Evolutionary conservation across 371 early-diverging fungal species (phyloP), one percentile per base, ranked within the genome.

Genomic region (Fennellomyces sp.): DNA sequence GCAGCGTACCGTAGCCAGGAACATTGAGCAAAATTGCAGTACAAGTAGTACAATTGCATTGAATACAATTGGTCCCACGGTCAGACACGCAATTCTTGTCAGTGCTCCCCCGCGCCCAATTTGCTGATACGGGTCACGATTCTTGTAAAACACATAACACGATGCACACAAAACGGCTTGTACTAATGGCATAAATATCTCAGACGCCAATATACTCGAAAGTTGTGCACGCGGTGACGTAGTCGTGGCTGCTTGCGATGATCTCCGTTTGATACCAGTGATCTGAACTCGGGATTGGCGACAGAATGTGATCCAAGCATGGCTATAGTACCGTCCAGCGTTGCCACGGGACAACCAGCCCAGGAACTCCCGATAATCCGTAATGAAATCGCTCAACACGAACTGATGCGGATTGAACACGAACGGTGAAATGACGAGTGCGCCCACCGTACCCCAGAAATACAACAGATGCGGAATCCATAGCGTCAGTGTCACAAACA

Each of bases 321-420:
- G 86, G 26, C 76, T 78, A 69, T 90, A 82, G 4, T 84, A 73
- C 25, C 78, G 66, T 26, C 67, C 61, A 30, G 85, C 83, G 60
- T 93, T 92, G 26, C 94, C 91, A 0, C 86, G 81, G 13, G 88
- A 85, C 45, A 94, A 69, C 92, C 94, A 94, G 23, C 87, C 81
- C 56, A 94, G 64, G 65, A 87, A 92, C 59, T 87, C 90, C 30
- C 88, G 85, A 65, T 93, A 94, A 58, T 94, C 94, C 13, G 83
- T 68, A 53, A 93, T 83, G 56, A 93, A 91, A 55, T 91, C 91
- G 1, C 72, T 76, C 30, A 88, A 69, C 4, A 85, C 85, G 58
- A 93, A 94, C 65, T 91, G 92, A 60, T 92, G 93, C 11, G 93
- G 93, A 54, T 94, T 94, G 73, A 92, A 94, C 30, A 94, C 63